Percentiles rank a stretch among this genome's conserved stretches.
Evolutionary conservation across 129 eudicot species (phyloP).

Genomic region (Tanacetum coccineum): DNA sequence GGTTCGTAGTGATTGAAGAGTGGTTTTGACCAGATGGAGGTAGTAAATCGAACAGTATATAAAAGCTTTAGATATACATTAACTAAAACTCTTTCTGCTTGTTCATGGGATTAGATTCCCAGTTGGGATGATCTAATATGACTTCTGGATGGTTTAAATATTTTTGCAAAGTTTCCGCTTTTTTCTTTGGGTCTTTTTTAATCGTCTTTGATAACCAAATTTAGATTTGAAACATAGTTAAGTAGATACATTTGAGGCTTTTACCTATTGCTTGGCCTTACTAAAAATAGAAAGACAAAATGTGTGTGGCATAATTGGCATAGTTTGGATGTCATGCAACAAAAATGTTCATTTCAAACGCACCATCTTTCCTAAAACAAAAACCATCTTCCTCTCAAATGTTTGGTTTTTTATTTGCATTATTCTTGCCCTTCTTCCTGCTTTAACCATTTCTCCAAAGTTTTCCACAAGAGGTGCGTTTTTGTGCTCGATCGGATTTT

Average conservation of each 20-base stretch:
- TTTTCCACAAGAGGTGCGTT: conserved; percentile 25
- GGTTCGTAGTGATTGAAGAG: neutral
- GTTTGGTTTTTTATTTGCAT: conserved; percentile 5
- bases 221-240: too few relatives aligned
- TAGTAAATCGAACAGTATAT: conserved; percentile 17
- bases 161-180: too few relatives aligned
- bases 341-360: conserved; percentile 11
- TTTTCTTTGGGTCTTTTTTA: neutral
- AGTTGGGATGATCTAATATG: neutral
- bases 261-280: conserved; percentile 5
- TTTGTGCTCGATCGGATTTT: neutral
- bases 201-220: too few relatives aligned
- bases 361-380: conserved; percentile 5
- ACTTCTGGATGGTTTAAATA: conserved; percentile 2
- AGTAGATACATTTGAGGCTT: too few relatives aligned
- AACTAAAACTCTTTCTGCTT: neutral
- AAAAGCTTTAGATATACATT: conserved; percentile 6
- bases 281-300: conserved; percentile 20
- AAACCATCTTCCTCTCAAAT: conserved; percentile 18
- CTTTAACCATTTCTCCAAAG: conserved; percentile 4
- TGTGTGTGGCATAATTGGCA: conserved; percentile 2
- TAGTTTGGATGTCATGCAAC: conserved; percentile 12
- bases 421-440: conserved; percentile 1
- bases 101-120: conserved; percentile 2
- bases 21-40: conserved; percentile 22